Base-by-base conservation (phyloP, 306 rosid species). In the Mimosa bimucronata region DNA sequence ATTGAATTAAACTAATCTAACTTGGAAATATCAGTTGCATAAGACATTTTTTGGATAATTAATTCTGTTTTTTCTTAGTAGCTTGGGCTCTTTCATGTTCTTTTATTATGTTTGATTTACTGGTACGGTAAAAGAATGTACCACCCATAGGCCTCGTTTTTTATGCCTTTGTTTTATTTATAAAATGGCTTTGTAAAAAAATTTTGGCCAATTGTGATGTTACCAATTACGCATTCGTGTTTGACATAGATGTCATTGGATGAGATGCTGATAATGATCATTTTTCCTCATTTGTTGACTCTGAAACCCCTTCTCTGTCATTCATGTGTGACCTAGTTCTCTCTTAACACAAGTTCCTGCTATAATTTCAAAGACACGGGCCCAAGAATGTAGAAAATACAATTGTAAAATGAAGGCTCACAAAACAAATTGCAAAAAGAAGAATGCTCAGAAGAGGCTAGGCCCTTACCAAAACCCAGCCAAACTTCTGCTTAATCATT, bases 31-130 rank as follows among this genome's bases (percentile, higher is more conserved):
- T 55, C 13, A n/a, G 28, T n/a, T 55, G 61, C 61, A n/a, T 4
- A 55, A n/a, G 28, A 55, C 13, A 21, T 55, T 26, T 79, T 70
- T 70, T 21, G 67, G 42, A 65, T 46, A 16, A 29, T 69, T 21
- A 48, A 30, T 48, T 64, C 67, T 29, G 28, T 55, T 41, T 23
- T 31, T 77, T 9, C 60, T 70, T 74, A 4, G 58, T 34, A 26
- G 66, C 64, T 7, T 25, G 0, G 28, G 38, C 31, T 26, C 18
- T 6, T 9, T 16, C 21, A 21, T 66, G 53, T 61, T 1, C 53
- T 78, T 30, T 15, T 65, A 75, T 58, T 15, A 12, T 75, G 71
- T 34, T 41, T n/a, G 64, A 65, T 42, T 70, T 64, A 13, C 69
- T 61, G 28, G 23, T 45, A 46, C 30, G 68, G 42, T 48, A 50